Conservation (phyloP, 306 rosid species). For the Neltuma alba region DNA sequence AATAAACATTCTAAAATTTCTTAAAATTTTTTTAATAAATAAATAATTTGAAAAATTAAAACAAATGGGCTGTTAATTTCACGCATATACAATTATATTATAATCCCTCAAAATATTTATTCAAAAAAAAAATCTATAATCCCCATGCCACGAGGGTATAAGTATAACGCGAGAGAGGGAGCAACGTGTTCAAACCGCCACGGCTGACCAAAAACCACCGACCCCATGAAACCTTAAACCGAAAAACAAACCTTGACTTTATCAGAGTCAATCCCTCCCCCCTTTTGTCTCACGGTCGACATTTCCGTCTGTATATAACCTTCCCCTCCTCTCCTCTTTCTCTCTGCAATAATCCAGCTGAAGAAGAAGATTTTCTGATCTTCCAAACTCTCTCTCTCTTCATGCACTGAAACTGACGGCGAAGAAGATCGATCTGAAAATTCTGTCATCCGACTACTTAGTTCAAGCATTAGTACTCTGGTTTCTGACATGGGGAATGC, state of each 20-base stretch:
- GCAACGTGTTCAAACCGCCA: constrained; percentile 69
- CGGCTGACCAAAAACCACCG: constrained; percentile 83
- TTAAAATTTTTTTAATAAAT: too few species aligned
- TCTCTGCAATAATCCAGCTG: too few species aligned
- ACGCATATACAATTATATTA: background rate
- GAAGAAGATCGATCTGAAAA: background rate
- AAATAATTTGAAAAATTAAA: too few species aligned
- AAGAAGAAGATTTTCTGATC: too few species aligned
- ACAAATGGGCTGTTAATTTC: background rate
- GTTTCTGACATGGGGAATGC: constrained; percentile 57
- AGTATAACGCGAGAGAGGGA: too few species aligned
- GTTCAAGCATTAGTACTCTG: background rate
- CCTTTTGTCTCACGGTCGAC: constrained; percentile 1
- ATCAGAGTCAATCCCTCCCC: constrained; percentile 56
- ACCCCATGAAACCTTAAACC: constrained; percentile 30
- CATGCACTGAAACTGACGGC: background rate
- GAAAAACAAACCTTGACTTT: constrained; percentile 37
- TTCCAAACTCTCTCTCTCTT: constrained; percentile 11
- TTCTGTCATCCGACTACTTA: background rate
- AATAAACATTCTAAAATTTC: too few species aligned
- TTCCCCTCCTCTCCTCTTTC: background rate
- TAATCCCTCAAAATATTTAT: too few species aligned
- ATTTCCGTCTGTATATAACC: constrained; percentile 13
- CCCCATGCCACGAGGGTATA: background rate
- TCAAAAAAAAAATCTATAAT: too few species aligned